Percentiles rank a stretch among this genome's conserved stretches.
phyloP scores from a whole-genome alignment of 805 yeast species.

The Wickerhamomyces pijperi region DNA sequence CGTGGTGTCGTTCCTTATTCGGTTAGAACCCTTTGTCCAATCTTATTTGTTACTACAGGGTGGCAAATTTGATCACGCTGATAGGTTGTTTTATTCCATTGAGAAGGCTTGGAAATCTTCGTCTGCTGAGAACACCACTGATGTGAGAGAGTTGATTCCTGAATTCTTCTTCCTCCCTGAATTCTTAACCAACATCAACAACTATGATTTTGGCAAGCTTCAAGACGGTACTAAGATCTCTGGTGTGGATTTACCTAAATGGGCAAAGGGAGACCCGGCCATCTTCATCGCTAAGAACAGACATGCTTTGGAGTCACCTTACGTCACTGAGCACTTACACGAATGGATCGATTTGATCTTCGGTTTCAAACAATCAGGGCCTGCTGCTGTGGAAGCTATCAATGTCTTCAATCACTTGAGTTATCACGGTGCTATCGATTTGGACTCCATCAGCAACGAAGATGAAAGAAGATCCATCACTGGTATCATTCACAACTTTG shows the following conservation, averaged over 20 bases:
- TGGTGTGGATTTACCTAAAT: conserved; percentile 65
- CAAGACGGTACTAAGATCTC: conserved; percentile 46
- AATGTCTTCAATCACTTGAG: conserved; percentile 81
- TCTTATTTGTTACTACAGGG: conserved; percentile 75
- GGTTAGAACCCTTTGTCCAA: conserved; percentile 72
- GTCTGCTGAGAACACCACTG: conserved; percentile 69
- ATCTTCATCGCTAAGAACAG: conserved; percentile 65
- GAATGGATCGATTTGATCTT: conserved; percentile 81
- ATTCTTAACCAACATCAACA: conserved; percentile 53
- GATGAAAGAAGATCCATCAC: conserved; percentile 66
- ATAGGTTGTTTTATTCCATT: conserved; percentile 64
- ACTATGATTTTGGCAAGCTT: conserved; percentile 56
- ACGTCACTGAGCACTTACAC: conserved; percentile 66
- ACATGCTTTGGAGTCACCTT: conserved; percentile 75
- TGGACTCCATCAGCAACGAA: conserved; percentile 64
- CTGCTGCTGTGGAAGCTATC: conserved; percentile 49
- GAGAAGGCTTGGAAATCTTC: conserved; percentile 78
- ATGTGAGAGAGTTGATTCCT: conserved; percentile 79
- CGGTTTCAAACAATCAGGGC: conserved; percentile 72
- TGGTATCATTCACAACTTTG: conserved; percentile 84
- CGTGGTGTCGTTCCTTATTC: conserved; percentile 67
- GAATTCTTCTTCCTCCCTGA: conserved; percentile 81
- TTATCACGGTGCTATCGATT: conserved; percentile 72
- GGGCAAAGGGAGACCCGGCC: conserved; percentile 75
- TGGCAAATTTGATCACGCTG: conserved; percentile 84